A percentile compares a stretch with the other conserved stretches of the same genome.
Conservation (phyloP, 768 basidiomycete genomes). For the Vishniacozyma victoriae region DNA sequence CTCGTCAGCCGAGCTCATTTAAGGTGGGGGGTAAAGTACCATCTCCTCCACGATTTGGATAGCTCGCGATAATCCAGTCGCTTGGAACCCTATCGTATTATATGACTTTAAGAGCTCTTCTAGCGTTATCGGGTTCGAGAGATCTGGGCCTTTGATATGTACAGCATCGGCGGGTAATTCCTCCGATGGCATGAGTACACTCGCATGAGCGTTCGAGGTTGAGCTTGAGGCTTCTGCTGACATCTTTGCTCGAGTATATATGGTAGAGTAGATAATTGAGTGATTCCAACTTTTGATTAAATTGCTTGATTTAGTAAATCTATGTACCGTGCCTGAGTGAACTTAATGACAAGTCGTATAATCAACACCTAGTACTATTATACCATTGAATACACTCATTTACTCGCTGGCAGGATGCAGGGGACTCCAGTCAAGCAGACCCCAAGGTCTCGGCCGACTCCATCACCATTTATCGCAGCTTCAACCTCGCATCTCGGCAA, state of each 20-base stretch:
- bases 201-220: conserved; percentile 33
- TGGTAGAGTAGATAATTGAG: background rate
- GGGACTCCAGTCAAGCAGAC: too few relatives aligned
- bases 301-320: background rate
- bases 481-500: conserved; percentile 12
- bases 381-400: too few relatives aligned
- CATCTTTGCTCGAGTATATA: background rate
- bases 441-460: too few relatives aligned
- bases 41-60: conserved; percentile 88
- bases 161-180: conserved; percentile 33
- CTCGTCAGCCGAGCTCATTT: too few relatives aligned
- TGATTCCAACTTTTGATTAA: background rate
- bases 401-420: too few relatives aligned
- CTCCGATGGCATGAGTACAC: conserved; percentile 41
- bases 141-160: conserved; percentile 75
- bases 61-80: conserved; percentile 81
- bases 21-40: too few relatives aligned
- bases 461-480: too few relatives aligned
- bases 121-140: conserved; percentile 64
- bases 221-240: conserved; percentile 4
- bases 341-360: too few relatives aligned
- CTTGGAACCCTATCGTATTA: conserved; percentile 92
- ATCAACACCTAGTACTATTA: too few relatives aligned
- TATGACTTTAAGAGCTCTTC: conserved; percentile 69
- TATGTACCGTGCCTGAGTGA: too few relatives aligned